Evolutionary conservation across 345 rosid genomes (phyloP).

Genomic region (Bruguiera gymnorhiza): DNA sequence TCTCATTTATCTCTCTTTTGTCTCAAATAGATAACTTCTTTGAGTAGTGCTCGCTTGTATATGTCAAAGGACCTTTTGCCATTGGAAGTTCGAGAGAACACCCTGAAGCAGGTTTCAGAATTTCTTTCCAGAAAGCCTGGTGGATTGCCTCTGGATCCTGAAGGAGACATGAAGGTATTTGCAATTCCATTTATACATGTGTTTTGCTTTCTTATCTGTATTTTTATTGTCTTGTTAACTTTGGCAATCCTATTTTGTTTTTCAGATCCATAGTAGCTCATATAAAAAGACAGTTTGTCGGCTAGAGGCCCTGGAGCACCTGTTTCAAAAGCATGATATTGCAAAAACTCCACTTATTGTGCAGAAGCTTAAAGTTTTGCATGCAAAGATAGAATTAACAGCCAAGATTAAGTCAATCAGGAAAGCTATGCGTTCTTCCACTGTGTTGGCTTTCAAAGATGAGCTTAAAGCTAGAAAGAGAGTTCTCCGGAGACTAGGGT

Average conservation of each 20-base stretch:
- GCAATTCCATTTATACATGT: background rate
- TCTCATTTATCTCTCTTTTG: slow-evolving; percentile 17
- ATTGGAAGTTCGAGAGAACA: slow-evolving; percentile 82
- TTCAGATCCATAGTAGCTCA: slow-evolving; percentile 70
- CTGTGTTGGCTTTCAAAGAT: slow-evolving; percentile 87
- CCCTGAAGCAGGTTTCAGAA: slow-evolving; percentile 74
- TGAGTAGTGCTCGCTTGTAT: slow-evolving; percentile 76
- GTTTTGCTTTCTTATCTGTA: slow-evolving; percentile 6
- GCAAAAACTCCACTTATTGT: slow-evolving; percentile 82
- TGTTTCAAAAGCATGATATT: slow-evolving; percentile 82
- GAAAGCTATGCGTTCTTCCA: slow-evolving; percentile 68
- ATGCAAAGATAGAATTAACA: slow-evolving; percentile 68
- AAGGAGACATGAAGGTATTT: slow-evolving; percentile 80
- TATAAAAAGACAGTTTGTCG: slow-evolving; percentile 72
- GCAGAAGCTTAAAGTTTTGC: slow-evolving; percentile 73
- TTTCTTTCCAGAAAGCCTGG: slow-evolving; percentile 67
- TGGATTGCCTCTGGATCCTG: slow-evolving; percentile 84
- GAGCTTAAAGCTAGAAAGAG: slow-evolving; percentile 96
- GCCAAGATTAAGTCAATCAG: slow-evolving; percentile 78
- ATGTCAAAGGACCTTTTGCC: slow-evolving; percentile 83
- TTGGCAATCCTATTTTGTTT: slow-evolving; percentile 12
- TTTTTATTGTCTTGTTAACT: background rate
- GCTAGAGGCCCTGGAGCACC: slow-evolving; percentile 81
- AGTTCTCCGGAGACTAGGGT: slow-evolving; percentile 95
- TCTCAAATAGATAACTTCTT: slow-evolving; percentile 55